Percentiles rank a stretch among this genome's conserved stretches.
Evolutionary conservation across 345 rosid genomes (phyloP).

Genomic region (Excoecaria agallocha): DNA sequence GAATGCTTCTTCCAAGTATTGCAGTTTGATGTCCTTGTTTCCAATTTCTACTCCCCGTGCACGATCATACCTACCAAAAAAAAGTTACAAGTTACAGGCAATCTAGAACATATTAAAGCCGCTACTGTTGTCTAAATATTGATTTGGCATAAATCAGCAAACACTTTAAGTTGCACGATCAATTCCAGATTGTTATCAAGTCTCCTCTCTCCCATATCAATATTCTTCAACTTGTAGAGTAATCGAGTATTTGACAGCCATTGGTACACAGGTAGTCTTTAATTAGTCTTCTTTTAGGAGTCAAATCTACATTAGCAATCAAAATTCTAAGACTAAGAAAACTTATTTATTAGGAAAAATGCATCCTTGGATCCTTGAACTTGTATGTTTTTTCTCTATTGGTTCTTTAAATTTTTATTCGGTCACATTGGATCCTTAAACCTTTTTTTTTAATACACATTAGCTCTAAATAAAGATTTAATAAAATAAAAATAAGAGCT

Average conservation of each 20-base stretch:
- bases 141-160: neutral
- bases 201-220: neutral
- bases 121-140: no score
- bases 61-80: conserved; percentile 67
- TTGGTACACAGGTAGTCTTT: neutral
- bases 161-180: neutral
- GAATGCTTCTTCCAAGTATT: conserved; percentile 92
- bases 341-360: neutral
- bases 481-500: no score
- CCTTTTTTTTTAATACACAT: no score
- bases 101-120: neutral
- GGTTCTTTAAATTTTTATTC: no score
- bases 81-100: conserved; percentile 10
- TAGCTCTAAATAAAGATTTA: no score
- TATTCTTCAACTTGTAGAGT: neutral
- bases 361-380: neutral
- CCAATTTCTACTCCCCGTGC: conserved; percentile 99
- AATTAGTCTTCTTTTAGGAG: neutral
- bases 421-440: no score
- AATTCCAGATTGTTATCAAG: neutral
- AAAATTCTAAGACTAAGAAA: neutral
- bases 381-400: no score
- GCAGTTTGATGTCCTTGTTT: conserved; percentile 87
- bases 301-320: neutral
- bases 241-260: neutral